Evolutionary conservation across 768 basidiomycete species (phyloP).

Genomic region (Coprinopsis sp.): DNA sequence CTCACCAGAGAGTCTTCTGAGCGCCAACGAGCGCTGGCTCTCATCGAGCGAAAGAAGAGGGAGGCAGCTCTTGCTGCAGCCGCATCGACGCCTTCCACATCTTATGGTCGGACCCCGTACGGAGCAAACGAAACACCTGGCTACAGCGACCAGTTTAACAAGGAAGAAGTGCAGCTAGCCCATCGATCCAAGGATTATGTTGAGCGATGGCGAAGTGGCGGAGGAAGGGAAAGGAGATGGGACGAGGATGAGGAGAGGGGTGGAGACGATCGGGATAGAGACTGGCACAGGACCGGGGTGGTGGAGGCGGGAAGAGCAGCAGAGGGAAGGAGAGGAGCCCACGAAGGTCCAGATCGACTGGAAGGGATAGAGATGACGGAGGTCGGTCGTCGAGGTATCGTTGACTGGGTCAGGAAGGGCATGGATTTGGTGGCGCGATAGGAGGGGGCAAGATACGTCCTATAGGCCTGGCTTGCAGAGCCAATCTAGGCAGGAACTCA

Average conservation of each 20-base stretch:
- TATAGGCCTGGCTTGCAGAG: no score
- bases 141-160: conserved; percentile 70
- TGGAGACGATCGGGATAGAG: background rate
- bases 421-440: no score
- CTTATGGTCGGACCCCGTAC: conserved; percentile 42
- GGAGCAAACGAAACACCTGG: conserved; percentile 25
- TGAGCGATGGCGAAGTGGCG: conserved; percentile 1
- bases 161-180: conserved; percentile 67
- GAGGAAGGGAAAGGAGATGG: background rate
- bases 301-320: background rate
- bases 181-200: conserved; percentile 38
- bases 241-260: background rate
- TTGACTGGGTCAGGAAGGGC: no score
- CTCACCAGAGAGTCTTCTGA: conserved; percentile 71
- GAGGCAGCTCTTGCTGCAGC: conserved; percentile 36
- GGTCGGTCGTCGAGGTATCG: no score
- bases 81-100: conserved; percentile 70
- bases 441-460: no score
- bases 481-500: no score
- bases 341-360: no score
- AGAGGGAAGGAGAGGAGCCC: no score
- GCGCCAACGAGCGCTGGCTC: conserved; percentile 67
- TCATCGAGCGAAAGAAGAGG: conserved; percentile 61
- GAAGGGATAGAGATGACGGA: no score
- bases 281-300: background rate